Base-by-base conservation (phyloP, 305 asterid species). In the Stenogyne calaminthoides region DNA sequence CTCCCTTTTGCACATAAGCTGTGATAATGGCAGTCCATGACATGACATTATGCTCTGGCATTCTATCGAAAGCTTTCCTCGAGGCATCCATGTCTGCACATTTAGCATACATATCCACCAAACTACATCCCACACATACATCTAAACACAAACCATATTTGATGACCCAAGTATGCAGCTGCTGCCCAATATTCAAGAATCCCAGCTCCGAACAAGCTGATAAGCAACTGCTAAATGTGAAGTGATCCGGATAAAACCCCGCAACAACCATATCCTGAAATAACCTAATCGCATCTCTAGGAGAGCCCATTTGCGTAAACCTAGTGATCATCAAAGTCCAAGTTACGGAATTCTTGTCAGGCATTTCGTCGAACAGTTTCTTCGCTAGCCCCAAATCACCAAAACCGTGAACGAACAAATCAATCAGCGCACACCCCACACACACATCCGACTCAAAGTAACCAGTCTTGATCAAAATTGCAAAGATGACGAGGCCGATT, bases 281-380 rank as follows among this genome's bases (percentile, higher is more conserved):
- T 79, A 88, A 73, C 34, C 64, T 70, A 61, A 86, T 67, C 2
- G 92, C 92, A 47, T 69, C 85, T 11, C 52, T 64, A 0, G 86
- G 78, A 70, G 70, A 81, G 19, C 91, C 88, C 79, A 82, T 62
- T 58, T 94, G 97, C 40, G 85, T 64, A 70, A 82, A 73, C 63
- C 98, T 85, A 27, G 97, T 89, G 64, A 94, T 94, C 91, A 94
- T 81, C 84, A 86, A 74, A 54, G 97, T 91, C 99, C 97, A 91
- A 25, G 91, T 56, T 62, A 94, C 95, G 52, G 92, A 73, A 71
- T 90, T 92, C 67, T 63, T 91, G 32, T 80, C 89, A 39, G 91
- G 89, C 93, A 94, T 91, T 85, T 76, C 73, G 70, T 89, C 97
- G 22, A 94, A 90, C 87, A 94, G 87, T 22, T 85, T 84, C 80